Evolutionary conservation across 192 early-diverging fungal genomes (phyloP).

Genomic region (Umbelopsis sp.): DNA sequence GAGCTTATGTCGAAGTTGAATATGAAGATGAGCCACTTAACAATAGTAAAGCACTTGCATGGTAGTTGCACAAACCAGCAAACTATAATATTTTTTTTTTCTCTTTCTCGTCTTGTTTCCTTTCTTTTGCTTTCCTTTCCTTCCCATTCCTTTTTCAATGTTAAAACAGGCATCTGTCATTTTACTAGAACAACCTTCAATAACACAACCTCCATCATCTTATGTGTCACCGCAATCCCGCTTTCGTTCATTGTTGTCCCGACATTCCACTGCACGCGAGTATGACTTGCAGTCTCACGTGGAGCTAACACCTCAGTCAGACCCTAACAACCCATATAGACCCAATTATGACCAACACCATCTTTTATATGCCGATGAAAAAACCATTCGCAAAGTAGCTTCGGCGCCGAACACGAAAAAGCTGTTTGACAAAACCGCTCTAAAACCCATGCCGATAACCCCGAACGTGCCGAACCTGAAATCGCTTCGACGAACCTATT

Average conservation of each 20-base stretch:
- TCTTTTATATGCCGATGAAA: conserved; percentile 8
- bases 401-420: conserved; percentile 56
- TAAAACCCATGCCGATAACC: neutral
- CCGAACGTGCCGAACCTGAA: conserved; percentile 15
- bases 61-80: conserved; percentile 13
- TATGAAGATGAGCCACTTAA: conserved; percentile 20
- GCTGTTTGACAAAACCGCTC: conserved; percentile 19
- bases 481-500: conserved; percentile 74
- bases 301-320: neutral
- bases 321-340: conserved; percentile 4
- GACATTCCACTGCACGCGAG: conserved; percentile 3
- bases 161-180: conserved; percentile 17
- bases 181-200: conserved; percentile 5
- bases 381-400: conserved; percentile 52
- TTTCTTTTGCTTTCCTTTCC: neutral
- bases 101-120: neutral
- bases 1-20: conserved; percentile 19
- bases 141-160: neutral
- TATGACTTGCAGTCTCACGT: conserved; percentile 1
- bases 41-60: conserved; percentile 16
- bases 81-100: conserved; percentile 11
- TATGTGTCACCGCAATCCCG: conserved; percentile 17
- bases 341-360: neutral
- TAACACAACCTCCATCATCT: conserved; percentile 20
- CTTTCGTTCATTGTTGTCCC: conserved; percentile 13